phyloP scores from a whole-genome alignment of 192 early-diverging fungal species.

The Podila epigama region DNA sequence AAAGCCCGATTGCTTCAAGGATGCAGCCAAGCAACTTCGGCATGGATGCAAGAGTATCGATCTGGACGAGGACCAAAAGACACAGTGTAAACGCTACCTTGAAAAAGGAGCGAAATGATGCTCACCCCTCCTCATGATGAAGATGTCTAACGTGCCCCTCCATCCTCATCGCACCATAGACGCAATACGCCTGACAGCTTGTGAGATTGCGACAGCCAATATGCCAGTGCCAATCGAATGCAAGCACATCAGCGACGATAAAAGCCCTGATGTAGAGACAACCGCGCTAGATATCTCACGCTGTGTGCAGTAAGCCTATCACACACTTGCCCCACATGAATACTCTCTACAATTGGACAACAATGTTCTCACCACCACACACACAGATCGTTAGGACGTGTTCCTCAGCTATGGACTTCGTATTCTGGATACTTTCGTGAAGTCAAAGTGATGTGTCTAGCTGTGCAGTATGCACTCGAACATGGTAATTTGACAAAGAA shows the following conservation, averaged over 20 bases:
- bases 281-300: slow-evolving; percentile 5
- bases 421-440: slow-evolving; percentile 54
- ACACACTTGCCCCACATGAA: neutral
- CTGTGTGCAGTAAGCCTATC: slow-evolving; percentile 37
- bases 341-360: neutral
- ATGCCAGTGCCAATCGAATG: slow-evolving; percentile 46
- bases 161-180: slow-evolving; percentile 8
- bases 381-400: slow-evolving; percentile 32
- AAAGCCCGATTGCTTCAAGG: slow-evolving; percentile 47
- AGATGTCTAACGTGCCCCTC: neutral
- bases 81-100: slow-evolving; percentile 20
- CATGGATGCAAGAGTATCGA: slow-evolving; percentile 48
- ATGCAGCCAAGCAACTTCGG: slow-evolving; percentile 24
- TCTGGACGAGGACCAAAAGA: slow-evolving; percentile 44
- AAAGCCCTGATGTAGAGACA: neutral
- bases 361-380: neutral
- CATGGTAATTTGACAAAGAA: slow-evolving; percentile 18
- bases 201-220: slow-evolving; percentile 51
- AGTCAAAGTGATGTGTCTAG: slow-evolving; percentile 51
- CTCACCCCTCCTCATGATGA: neutral
- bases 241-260: neutral
- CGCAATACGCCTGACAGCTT: slow-evolving; percentile 42
- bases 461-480: slow-evolving; percentile 36
- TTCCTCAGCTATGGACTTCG: slow-evolving; percentile 52
- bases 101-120: neutral